Percentiles rank a stretch among this genome's conserved stretches.
Conservation (phyloP, 192 early-diverging fungal species). For the Backusella westeae region DNA sequence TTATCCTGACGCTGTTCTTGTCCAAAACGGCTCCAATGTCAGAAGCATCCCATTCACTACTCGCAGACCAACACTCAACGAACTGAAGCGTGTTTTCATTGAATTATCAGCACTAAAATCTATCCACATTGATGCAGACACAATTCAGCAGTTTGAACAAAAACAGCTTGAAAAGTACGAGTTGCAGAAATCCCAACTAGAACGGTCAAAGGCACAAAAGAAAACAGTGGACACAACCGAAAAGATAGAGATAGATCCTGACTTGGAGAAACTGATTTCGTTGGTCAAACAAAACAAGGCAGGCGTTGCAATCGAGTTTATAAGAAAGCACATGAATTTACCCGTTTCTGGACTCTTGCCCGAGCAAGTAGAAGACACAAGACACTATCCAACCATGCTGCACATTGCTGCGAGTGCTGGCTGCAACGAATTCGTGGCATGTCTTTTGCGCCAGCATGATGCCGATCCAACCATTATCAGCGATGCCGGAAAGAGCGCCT, state of each 20-base stretch:
- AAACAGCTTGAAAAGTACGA: constrained; percentile 20
- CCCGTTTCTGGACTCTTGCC: constrained; percentile 31
- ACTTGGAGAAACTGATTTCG: constrained; percentile 52
- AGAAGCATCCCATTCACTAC: constrained; percentile 77
- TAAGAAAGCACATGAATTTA: constrained; percentile 51
- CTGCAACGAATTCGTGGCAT: constrained; percentile 54
- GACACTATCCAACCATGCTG: constrained; percentile 58
- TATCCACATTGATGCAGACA: constrained; percentile 37
- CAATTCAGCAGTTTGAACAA: constrained; percentile 25
- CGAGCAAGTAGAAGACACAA: constrained; percentile 38
- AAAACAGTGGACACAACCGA: not conserved
- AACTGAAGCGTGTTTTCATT: constrained; percentile 63
- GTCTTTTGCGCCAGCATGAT: constrained; percentile 60
- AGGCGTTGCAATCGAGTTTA: constrained; percentile 50
- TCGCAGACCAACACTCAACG: constrained; percentile 68
- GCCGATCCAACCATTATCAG: constrained; percentile 71
- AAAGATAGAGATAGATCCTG: constrained; percentile 27
- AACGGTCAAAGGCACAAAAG: constrained; percentile 5
- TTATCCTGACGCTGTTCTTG: constrained; percentile 47
- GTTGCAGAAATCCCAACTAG: not conserved
- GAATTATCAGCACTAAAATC: constrained; percentile 63
- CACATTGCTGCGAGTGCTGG: constrained; percentile 72
- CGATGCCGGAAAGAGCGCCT: constrained; percentile 48
- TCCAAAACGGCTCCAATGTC: constrained; percentile 50
- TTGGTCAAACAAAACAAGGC: constrained; percentile 63